Conservation (phyloP, 352 stramenopile genomes). For the Pilasporangium apinafurcum region DNA sequence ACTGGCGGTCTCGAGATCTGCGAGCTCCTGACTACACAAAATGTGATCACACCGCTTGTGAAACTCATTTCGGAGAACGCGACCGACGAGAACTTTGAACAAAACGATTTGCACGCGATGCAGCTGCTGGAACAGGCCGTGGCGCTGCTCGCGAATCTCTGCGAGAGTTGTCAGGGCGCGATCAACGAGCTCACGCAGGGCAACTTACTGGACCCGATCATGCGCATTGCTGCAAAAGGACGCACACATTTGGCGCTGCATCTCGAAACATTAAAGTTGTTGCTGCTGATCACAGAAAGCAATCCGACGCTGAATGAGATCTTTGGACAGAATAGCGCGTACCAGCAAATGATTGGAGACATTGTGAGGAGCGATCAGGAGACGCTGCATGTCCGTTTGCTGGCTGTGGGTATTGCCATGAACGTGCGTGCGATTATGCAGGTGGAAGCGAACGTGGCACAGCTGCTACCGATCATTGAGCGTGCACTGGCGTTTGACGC, state of each 20-base stretch:
- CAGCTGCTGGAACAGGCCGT: slow-evolving; percentile 80
- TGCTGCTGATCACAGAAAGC: slow-evolving; percentile 77
- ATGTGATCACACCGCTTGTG: slow-evolving; percentile 70
- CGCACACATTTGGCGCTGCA: slow-evolving; percentile 47
- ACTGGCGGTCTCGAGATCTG: slow-evolving; percentile 77
- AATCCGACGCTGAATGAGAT: slow-evolving; percentile 74
- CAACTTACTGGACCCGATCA: slow-evolving; percentile 64
- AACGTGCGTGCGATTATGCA: slow-evolving; percentile 76
- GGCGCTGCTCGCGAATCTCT: slow-evolving; percentile 72
- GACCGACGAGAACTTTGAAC: slow-evolving; percentile 40
- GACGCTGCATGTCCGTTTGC: slow-evolving; percentile 35
- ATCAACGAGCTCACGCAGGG: slow-evolving; percentile 80
- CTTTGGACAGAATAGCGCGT: slow-evolving; percentile 45
- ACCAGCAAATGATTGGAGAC: slow-evolving; percentile 62
- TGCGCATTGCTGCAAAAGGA: slow-evolving; percentile 58
- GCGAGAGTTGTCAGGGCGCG: slow-evolving; percentile 72
- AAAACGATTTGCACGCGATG: slow-evolving; percentile 56
- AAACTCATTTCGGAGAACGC: slow-evolving; percentile 64
- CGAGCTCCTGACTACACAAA: slow-evolving; percentile 71
- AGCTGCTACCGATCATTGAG: slow-evolving; percentile 65
- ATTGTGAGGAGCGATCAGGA: slow-evolving; percentile 55
- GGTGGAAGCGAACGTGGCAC: slow-evolving; percentile 57
- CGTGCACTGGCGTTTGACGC: slow-evolving; percentile 74
- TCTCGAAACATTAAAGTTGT: slow-evolving; percentile 72
- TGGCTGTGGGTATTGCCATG: slow-evolving; percentile 72